These are phyloP conservation scores for Sugiyamaella paludigena DNA, from an alignment of 1,139 yeast species.

Conservation along the genomic window DNA sequence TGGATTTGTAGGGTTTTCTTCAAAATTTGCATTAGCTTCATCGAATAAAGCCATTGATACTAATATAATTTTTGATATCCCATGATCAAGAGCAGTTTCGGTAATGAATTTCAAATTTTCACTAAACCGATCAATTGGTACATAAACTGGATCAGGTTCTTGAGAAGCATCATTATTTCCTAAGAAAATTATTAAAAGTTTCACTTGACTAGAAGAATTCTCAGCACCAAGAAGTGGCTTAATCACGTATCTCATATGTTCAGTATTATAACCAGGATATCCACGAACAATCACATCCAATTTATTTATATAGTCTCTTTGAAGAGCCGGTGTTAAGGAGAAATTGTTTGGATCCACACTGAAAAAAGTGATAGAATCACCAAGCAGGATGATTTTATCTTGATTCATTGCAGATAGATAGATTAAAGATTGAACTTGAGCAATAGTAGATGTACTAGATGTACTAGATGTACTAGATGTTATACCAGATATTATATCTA, in stretches of 20 bases:
- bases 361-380: constrained; percentile 65
- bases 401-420: no score
- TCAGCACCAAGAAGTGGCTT: constrained; percentile 22
- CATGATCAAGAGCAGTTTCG: constrained; percentile 18
- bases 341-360: constrained; percentile 45
- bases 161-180: constrained; percentile 24
- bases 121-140: constrained; percentile 46
- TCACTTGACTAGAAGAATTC: constrained; percentile 14
- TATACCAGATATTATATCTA: no score
- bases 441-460: no score
- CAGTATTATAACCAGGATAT: constrained; percentile 57
- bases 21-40: constrained; percentile 42
- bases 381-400: no score
- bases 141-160: constrained; percentile 42
- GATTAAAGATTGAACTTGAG: no score
- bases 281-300: constrained; percentile 59
- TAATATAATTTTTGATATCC: constrained; percentile 12
- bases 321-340: constrained; percentile 50
- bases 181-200: constrained; percentile 22
- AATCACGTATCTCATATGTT: constrained; percentile 33
- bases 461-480: no score
- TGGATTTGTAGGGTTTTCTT: constrained; percentile 18
- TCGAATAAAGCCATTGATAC: constrained; percentile 62
- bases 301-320: constrained; percentile 45
- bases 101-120: constrained; percentile 48